phyloP scores from a whole-genome alignment of 805 yeast genomes.

The Wickerhamomyces rabaulensis region DNA sequence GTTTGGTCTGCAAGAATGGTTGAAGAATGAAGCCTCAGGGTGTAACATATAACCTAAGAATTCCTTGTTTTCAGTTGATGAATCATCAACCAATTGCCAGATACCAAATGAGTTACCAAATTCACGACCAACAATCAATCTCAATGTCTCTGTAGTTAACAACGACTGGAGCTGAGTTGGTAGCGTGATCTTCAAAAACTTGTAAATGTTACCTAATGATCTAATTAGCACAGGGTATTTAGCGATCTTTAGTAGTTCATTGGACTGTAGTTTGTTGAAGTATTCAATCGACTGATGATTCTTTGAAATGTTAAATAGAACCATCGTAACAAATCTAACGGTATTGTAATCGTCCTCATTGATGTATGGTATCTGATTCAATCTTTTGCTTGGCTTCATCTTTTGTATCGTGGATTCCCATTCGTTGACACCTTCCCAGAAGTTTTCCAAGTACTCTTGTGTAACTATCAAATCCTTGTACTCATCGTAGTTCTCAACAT shows the following conservation, averaged over 20 bases:
- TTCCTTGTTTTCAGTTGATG: constrained; percentile 40
- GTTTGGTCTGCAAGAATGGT: constrained; percentile 62
- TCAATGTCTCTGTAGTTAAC: constrained; percentile 34
- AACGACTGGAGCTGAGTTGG: constrained; percentile 30
- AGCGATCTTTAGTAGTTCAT: constrained; percentile 41
- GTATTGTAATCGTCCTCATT: constrained; percentile 49
- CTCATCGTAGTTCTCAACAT: constrained; percentile 7
- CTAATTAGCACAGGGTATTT: constrained; percentile 42
- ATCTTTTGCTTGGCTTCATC: constrained; percentile 32
- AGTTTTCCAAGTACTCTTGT: constrained; percentile 18
- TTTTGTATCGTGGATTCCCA: constrained; percentile 33
- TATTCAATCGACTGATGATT: constrained; percentile 10
- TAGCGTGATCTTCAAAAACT: constrained; percentile 38
- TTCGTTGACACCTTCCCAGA: constrained; percentile 34
- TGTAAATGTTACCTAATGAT: constrained; percentile 43
- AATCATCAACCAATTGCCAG: constrained; percentile 41
- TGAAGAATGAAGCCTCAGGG: constrained; percentile 63
- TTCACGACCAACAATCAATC: constrained; percentile 51
- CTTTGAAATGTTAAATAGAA: constrained; percentile 28
- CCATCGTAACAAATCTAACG: constrained; percentile 41
- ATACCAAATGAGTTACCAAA: constrained; percentile 68
- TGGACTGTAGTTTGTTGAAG: constrained; percentile 45
- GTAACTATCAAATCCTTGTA: constrained; percentile 9
- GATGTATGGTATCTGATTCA: constrained; percentile 36
- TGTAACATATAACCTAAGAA: constrained; percentile 56